Evolutionary conservation across 1,284 basidiomycete species (phyloP).

Genomic region (Fomitopsis betulina): DNA sequence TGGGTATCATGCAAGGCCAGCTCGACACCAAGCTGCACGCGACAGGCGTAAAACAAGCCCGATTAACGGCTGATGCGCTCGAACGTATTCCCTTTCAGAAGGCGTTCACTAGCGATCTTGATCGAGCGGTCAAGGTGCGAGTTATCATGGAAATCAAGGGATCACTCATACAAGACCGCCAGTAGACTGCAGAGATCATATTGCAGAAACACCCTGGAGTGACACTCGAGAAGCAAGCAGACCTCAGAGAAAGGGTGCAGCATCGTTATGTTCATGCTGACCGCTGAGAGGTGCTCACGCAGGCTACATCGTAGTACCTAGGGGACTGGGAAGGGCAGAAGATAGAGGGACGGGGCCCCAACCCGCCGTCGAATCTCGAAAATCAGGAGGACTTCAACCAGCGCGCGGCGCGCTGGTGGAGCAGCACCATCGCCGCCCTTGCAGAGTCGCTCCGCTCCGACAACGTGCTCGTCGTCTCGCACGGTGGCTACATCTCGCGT

Average conservation of each 20-base stretch:
- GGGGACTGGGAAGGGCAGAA: slow-evolving; percentile 56
- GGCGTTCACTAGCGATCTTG: slow-evolving; percentile 65
- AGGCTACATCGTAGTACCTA: slow-evolving; percentile 42
- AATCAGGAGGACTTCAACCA: slow-evolving; percentile 33
- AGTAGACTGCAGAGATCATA: slow-evolving; percentile 62
- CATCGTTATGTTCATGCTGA: neutral
- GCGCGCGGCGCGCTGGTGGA: slow-evolving; percentile 61
- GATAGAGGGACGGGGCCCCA: slow-evolving; percentile 14
- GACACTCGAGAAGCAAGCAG: slow-evolving; percentile 36
- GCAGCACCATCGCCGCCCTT: slow-evolving; percentile 36
- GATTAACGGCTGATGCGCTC: slow-evolving; percentile 47
- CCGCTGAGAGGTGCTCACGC: neutral
- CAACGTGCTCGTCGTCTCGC: slow-evolving; percentile 57
- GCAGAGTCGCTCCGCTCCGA: slow-evolving; percentile 23
- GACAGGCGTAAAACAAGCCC: slow-evolving; percentile 52
- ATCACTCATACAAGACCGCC: neutral
- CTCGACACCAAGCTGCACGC: slow-evolving; percentile 60
- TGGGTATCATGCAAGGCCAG: slow-evolving; percentile 66
- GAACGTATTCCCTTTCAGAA: slow-evolving; percentile 44
- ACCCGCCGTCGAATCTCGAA: slow-evolving; percentile 31
- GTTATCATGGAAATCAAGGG: neutral
- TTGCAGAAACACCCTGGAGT: slow-evolving; percentile 47
- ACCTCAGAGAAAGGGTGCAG: slow-evolving; percentile 60
- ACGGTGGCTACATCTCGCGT: slow-evolving; percentile 58
- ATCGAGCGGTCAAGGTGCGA: slow-evolving; percentile 50